These are phyloP conservation scores for Eimeria acervulina DNA, from an alignment of 169 alveolate genomes.

Conservation along the genomic window DNA sequence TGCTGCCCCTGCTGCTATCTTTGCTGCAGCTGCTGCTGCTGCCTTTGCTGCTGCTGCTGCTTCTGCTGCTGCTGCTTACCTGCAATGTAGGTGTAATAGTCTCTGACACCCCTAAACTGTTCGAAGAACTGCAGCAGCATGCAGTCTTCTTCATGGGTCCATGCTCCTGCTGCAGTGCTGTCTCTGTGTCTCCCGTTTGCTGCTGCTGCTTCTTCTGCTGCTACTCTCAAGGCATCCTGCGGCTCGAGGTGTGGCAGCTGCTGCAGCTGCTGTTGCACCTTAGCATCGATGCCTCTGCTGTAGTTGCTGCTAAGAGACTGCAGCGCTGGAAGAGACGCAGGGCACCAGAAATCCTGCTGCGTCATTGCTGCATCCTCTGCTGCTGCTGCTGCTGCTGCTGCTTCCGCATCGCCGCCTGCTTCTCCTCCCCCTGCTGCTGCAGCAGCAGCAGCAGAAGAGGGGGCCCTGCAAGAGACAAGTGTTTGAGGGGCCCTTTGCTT, in stretches of 20 bases:
- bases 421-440: conserved; percentile 1
- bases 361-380: conserved; percentile 6
- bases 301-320: conserved; percentile 74
- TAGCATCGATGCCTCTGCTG: conserved; percentile 64
- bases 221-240: conserved; percentile 26
- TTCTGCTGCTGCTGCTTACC: conserved; percentile 58
- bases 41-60: conserved; percentile 3
- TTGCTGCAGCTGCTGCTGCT: conserved; percentile 6
- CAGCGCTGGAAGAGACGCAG: conserved; percentile 67
- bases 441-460: neutral
- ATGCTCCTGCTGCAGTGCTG: neutral
- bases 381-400: conserved; percentile 37
- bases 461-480: neutral
- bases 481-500: conserved; percentile 50
- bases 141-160: conserved; percentile 60
- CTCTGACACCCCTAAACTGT: conserved; percentile 58
- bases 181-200: conserved; percentile 25
- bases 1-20: neutral
- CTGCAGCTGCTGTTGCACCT: conserved; percentile 63
- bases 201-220: conserved; percentile 58
- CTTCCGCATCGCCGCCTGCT: neutral
- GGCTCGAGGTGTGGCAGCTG: conserved; percentile 43
- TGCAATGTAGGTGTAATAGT: conserved; percentile 34
- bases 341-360: conserved; percentile 56
- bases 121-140: conserved; percentile 57